Evolutionary conservation across 2,329 filamentous ascomycete species (phyloP), one percentile per base, ranked within the genome.

Genomic region (Penicillium sp.): DNA sequence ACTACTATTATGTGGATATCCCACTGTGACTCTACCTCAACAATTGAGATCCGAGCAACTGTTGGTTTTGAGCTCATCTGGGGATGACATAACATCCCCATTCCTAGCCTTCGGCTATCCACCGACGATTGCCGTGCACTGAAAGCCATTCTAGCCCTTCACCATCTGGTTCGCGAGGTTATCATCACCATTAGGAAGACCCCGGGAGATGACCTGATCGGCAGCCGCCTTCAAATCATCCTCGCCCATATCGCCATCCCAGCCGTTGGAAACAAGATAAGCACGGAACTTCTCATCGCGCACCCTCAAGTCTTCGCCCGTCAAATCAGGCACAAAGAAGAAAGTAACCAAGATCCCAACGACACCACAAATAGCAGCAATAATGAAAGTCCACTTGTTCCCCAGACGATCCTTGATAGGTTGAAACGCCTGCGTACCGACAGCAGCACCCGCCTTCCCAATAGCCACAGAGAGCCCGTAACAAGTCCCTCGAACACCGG

Each of bases 401-500:
- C 79, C 79, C 1, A 81, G 68, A 39, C 76, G 67, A 6, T 66
- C 68, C 52, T 80, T 72, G 29, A 81, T 80, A 0, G 79, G 79
- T 4, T 74, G 79, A 50, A 82, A 82, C 0, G 77, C 80, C 53
- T 82, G 75, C 1, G 79, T 82, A 0, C 81, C 81, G 5, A 83
- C 62, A 0, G 81, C 81, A 0, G 80, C 81, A 0, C 81, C 81
- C 0, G 79, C 74, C 59, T 83, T 83, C 1, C 81, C 81, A 29
- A 82, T 63, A 0, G 79, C 81, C 0, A 81, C 80, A 2, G 77
- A 78, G n/a, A 82, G 63, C 0, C 80, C 81, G 51, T 82, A 82
- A 44, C 78, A 80, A 9, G 77, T 79, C 0, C 81, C 81, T 10
- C 81, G 71, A 1, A 82, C 78, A n/a, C 78, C 78, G 2, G 81